Evolutionary conservation across 352 stramenopile genomes (phyloP).

Genomic region (Phytopythium vexans): DNA sequence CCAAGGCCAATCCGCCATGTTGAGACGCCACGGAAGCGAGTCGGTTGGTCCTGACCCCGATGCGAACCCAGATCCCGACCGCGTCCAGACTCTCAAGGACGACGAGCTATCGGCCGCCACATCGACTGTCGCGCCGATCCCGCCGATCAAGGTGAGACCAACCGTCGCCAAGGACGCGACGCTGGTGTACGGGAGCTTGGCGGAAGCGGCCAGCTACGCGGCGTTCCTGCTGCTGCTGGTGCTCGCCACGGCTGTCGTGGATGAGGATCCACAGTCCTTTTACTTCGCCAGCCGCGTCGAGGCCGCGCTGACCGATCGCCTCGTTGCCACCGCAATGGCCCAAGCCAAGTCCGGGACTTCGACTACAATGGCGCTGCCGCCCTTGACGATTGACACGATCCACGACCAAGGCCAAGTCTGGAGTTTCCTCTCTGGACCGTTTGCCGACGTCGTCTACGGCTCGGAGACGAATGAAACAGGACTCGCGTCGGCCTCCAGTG

Average conservation of each 20-base stretch:
- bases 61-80: background rate
- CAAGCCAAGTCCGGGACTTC: slow-evolving; percentile 7
- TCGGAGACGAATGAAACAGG: slow-evolving; percentile 4
- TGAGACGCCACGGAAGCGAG: background rate
- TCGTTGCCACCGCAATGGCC: slow-evolving; percentile 33
- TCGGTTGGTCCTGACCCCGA: background rate
- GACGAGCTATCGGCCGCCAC: slow-evolving; percentile 1
- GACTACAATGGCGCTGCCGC: slow-evolving; percentile 14
- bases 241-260: slow-evolving; percentile 43
- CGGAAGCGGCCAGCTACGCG: slow-evolving; percentile 41
- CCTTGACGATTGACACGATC: slow-evolving; percentile 49
- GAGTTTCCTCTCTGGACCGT: slow-evolving; percentile 58
- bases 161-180: too few species aligned
- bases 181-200: slow-evolving; percentile 51
- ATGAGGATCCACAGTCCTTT: slow-evolving; percentile 43
- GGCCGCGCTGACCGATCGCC: slow-evolving; percentile 37
- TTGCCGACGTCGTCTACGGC: slow-evolving; percentile 55
- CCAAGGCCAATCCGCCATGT: background rate
- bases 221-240: slow-evolving; percentile 62
- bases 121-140: background rate
- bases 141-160: background rate
- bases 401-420: slow-evolving; percentile 58
- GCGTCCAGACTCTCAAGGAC: background rate
- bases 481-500: slow-evolving; percentile 31
- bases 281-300: slow-evolving; percentile 65